A percentile compares a stretch with the other conserved stretches of the same genome.
These are phyloP conservation scores for Neurospora sp. DNA, from an alignment of 495 filamentous ascomycete species.

Conservation along the genomic window DNA sequence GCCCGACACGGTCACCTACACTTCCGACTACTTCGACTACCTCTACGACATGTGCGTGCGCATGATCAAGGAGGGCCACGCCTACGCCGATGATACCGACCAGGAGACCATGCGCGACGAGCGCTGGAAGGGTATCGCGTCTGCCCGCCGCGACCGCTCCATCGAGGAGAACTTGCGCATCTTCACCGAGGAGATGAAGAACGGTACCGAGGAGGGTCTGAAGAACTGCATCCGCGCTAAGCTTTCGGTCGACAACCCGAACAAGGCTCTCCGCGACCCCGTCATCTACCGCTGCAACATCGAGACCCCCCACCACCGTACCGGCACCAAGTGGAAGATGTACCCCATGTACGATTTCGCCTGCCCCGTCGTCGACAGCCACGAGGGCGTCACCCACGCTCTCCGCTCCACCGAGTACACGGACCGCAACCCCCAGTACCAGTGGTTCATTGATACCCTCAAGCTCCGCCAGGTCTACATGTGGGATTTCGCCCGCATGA, in stretches of 20 bases:
- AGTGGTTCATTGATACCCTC: conserved; percentile 86
- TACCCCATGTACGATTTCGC: conserved; percentile 96
- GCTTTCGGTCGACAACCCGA: conserved; percentile 71
- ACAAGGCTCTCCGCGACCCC: conserved; percentile 82
- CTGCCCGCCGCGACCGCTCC: conserved; percentile 62
- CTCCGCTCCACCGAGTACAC: conserved; percentile 94
- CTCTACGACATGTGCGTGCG: conserved; percentile 67
- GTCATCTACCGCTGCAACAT: conserved; percentile 90
- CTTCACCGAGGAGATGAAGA: conserved; percentile 79
- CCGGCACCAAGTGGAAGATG: conserved; percentile 81
- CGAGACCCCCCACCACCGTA: conserved; percentile 72
- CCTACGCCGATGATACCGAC: conserved; percentile 84
- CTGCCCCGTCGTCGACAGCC: conserved; percentile 80
- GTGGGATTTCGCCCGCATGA: conserved; percentile 97
- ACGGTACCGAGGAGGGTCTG: conserved; percentile 60
- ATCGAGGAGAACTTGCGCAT: conserved; percentile 69
- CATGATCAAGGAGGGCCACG: conserved; percentile 74
- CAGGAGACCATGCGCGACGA: conserved; percentile 77
- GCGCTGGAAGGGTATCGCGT: conserved; percentile 65
- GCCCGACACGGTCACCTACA: conserved; percentile 68
- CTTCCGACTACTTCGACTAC: conserved; percentile 84
- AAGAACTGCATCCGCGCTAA: conserved; percentile 84
- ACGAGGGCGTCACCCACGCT: conserved; percentile 92
- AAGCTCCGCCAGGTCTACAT: conserved; percentile 82
- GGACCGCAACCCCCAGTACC: conserved; percentile 93